phyloP scores from a whole-genome alignment of 2,329 filamentous ascomycete genomes.

The Akanthomyces lecanii region DNA sequence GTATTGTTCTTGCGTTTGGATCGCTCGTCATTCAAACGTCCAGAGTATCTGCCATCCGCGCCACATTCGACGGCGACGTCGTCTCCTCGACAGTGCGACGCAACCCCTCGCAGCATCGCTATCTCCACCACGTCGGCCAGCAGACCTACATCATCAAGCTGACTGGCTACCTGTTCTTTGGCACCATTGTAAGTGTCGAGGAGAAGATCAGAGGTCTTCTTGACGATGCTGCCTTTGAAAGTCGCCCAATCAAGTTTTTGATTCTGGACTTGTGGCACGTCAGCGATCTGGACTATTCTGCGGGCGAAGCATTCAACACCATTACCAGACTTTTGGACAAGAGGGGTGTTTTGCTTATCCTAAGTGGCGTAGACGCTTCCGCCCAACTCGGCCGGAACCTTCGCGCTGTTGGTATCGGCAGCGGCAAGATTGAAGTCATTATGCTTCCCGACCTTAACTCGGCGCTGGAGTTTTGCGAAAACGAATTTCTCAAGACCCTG shows the following conservation, averaged over 20 bases:
- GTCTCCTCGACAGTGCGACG: constrained; percentile 89
- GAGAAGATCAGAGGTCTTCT: constrained; percentile 78
- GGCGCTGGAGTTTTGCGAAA: constrained; percentile 90
- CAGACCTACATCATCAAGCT: constrained; percentile 92
- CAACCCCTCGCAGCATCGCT: constrained; percentile 83
- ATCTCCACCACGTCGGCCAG: constrained; percentile 75
- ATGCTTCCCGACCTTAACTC: constrained; percentile 90
- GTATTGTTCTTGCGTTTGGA: constrained; percentile 85
- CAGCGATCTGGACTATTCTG: constrained; percentile 90
- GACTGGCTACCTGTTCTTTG: constrained; percentile 95
- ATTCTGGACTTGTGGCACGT: constrained; percentile 87
- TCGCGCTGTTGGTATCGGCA: constrained; percentile 76
- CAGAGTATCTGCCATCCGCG: constrained; percentile 80
- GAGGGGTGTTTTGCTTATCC: constrained; percentile 72
- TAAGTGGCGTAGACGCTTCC: constrained; percentile 76
- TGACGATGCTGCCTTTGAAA: constrained; percentile 73
- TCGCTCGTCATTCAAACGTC: constrained; percentile 91
- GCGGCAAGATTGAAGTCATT: constrained; percentile 67
- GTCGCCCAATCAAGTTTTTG: constrained; percentile 80
- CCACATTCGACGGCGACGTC: constrained; percentile 83
- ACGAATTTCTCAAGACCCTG: constrained; percentile 79
- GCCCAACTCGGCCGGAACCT: constrained; percentile 74
- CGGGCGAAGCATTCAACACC: constrained; percentile 89
- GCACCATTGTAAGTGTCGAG: constrained; percentile 93
- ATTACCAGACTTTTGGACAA: constrained; percentile 79